Evolutionary conservation across 805 yeast species (phyloP).

Genomic region (Tetrapisispora pingtungensis): DNA sequence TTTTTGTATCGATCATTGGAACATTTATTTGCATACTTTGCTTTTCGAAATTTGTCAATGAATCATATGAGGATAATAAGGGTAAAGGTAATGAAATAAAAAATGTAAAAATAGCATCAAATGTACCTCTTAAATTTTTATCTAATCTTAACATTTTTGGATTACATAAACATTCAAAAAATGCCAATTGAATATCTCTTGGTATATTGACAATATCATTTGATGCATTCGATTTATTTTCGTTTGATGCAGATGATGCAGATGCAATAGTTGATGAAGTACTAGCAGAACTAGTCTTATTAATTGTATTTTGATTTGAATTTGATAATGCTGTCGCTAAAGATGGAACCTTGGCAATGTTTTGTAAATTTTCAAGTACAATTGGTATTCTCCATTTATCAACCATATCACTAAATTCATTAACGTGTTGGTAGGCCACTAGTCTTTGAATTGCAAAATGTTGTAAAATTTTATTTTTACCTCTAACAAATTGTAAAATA

Average conservation of each 20-base stretch:
- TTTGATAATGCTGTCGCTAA: not conserved
- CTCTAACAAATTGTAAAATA: slow-evolving; percentile 41
- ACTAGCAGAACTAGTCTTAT: not conserved
- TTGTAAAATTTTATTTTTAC: slow-evolving; percentile 41
- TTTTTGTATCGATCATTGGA: too few species aligned
- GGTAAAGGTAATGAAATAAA: slow-evolving; percentile 24
- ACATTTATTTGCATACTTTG: not conserved
- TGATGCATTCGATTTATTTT: not conserved
- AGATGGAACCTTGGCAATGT: slow-evolving; percentile 10
- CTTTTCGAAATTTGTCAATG: not conserved
- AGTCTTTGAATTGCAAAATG: slow-evolving; percentile 43
- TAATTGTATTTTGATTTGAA: not conserved
- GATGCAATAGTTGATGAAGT: not conserved
- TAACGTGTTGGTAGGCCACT: slow-evolving; percentile 36
- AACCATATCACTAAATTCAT: slow-evolving; percentile 28
- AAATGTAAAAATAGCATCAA: slow-evolving; percentile 30
- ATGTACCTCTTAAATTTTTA: slow-evolving; percentile 28
- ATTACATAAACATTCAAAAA: slow-evolving; percentile 42
- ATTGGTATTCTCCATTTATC: slow-evolving; percentile 29
- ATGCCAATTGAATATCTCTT: slow-evolving; percentile 18
- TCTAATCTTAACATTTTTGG: slow-evolving; percentile 41
- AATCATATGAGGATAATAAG: slow-evolving; percentile 9
- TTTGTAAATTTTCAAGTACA: slow-evolving; percentile 15
- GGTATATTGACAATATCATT: slow-evolving; percentile 11
- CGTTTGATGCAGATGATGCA: not conserved